Base-by-base conservation (phyloP, 2,329 filamentous ascomycete species). In the Nemania sp. region DNA sequence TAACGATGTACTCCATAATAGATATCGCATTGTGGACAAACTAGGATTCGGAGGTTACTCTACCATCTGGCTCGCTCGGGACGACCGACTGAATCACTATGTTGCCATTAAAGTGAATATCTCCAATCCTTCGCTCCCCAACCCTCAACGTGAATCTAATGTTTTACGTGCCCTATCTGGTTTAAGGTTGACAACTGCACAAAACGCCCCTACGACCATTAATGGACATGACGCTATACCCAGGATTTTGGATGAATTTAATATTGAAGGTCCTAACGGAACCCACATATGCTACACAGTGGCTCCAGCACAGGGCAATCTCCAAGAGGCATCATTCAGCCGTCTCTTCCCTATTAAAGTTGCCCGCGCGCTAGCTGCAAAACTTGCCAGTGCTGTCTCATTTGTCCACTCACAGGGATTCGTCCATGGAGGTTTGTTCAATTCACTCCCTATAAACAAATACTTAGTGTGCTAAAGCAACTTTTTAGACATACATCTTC, bases 391-490 rank as follows among this genome's bases (percentile, higher is more conserved):
- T 8, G 49, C 49, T 5, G 49, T 52, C 22, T 18, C 20, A 18
- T 52, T 52, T 15, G 24, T 52, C 13, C 49, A 52, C 10, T 52
- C 49, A 27, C 20, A 15, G 22, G 22, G 49, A 1, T 26, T 26
- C 27, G 22, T 52, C 10, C 49, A 52, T 52, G 49, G 49, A 52
- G 49, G 49, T 52, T 52, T 15, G 49, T 52, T 18, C 13, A 18
- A 27, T 11, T 27, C 49, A 2, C 49, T 5, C 5, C 11, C 22
- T 24, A 26, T 26, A 5, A 22, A 26, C 22, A 15, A 15, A 5
- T 26, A 10, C 3, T 22, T 52, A 52, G n/a, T n/a, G n/a, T n/a
- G n/a, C n/a, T n/a, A 52, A 5, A 18, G 1, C 13, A 26, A 26
- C 13, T 13, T 27, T n/a, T 1, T 27, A 52, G 49, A 52, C 49